Conservation (phyloP, 202 grass and related monocot genomes). For the Cymbopogon flexuosus region DNA sequence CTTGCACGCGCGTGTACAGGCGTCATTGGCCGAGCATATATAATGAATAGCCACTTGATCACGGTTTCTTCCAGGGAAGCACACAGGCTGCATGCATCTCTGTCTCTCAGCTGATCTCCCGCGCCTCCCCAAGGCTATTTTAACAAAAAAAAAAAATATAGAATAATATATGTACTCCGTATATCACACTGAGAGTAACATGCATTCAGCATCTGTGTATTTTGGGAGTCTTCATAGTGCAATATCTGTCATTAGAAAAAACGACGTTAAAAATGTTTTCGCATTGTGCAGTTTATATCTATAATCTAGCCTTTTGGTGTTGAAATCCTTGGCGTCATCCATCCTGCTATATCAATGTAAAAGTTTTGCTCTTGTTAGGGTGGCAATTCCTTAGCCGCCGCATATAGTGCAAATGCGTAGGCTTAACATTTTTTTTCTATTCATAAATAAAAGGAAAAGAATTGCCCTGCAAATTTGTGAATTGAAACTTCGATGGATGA, state of each 20-base stretch:
- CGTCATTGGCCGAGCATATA: conserved; percentile 17
- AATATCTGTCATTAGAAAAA: background rate
- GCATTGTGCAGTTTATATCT: background rate
- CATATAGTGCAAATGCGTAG: background rate
- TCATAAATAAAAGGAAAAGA: background rate
- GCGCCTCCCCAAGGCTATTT: too few relatives aligned
- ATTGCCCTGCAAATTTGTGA: background rate
- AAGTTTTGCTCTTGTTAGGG: background rate
- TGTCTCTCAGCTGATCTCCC: background rate
- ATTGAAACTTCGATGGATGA: background rate
- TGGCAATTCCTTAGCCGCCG: background rate
- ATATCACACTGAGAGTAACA: background rate
- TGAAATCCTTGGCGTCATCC: too few relatives aligned
- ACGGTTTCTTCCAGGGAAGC: background rate
- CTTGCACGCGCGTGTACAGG: conserved; percentile 8
- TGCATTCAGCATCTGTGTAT: background rate
- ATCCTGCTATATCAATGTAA: background rate
- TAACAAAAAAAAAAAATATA: too few relatives aligned
- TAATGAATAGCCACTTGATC: conserved; percentile 23
- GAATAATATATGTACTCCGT: background rate
- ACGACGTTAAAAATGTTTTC: background rate
- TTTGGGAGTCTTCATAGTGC: background rate
- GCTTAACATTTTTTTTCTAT: too few relatives aligned
- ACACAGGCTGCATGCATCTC: background rate
- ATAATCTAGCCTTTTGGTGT: too few relatives aligned